Conservation (phyloP, 306 rosid species). For the Cucurbita pepo region DNA sequence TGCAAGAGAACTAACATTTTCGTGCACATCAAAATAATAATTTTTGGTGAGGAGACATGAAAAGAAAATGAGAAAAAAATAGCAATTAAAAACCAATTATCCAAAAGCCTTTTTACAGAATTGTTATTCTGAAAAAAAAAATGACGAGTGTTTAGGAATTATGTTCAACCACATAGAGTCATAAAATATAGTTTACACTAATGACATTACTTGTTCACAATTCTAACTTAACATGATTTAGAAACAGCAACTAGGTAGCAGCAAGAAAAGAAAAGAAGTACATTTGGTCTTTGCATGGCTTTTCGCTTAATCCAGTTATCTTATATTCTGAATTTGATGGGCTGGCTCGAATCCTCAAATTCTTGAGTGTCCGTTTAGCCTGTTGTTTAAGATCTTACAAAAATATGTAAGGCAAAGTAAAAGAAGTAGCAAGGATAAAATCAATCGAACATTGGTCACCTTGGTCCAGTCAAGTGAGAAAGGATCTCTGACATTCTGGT, state of each 20-base stretch:
- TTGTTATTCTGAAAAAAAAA: not conserved
- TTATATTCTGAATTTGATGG: constrained; percentile 68
- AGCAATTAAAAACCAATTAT: not conserved
- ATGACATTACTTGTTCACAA: not conserved
- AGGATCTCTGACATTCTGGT: constrained; percentile 68
- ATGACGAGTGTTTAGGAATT: not conserved
- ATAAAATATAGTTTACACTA: not conserved
- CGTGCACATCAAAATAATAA: not conserved
- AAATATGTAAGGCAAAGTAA: not conserved
- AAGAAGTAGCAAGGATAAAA: not conserved
- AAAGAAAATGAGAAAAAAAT: not conserved
- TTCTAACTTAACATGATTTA: not conserved
- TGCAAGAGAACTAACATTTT: not conserved
- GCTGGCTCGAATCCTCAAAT: constrained; percentile 52
- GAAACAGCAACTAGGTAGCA: not conserved
- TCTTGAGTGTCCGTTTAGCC: constrained; percentile 74
- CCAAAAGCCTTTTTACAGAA: not conserved
- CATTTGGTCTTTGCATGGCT: constrained; percentile 60
- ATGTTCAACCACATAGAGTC: not conserved
- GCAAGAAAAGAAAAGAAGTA: constrained; percentile 6
- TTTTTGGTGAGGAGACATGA: not conserved
- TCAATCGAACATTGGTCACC: constrained; percentile 21
- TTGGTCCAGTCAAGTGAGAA: constrained; percentile 62
- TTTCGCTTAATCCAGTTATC: constrained; percentile 78
- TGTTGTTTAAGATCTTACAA: constrained; percentile 10